A percentile compares a stretch with the other conserved stretches of the same genome.
These are phyloP conservation scores for Parachaetomium inaequale DNA, from an alignment of 495 filamentous ascomycete species.

Conservation along the genomic window DNA sequence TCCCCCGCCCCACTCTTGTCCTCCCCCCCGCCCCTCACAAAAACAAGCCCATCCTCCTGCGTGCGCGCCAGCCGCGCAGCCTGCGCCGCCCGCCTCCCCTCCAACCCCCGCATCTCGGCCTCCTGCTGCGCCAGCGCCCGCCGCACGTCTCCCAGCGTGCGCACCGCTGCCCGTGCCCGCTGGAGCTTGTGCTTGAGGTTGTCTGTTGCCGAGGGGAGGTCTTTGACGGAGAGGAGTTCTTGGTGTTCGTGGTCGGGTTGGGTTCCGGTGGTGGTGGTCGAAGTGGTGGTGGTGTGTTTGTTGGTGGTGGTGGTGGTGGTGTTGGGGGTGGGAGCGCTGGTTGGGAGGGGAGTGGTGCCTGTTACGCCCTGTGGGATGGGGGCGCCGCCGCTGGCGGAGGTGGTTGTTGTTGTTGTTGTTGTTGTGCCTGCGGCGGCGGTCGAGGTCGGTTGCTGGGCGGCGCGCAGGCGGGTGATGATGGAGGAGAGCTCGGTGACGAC, in stretches of 20 bases:
- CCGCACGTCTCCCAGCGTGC: constrained; percentile 68
- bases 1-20: constrained; percentile 12
- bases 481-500: constrained; percentile 76
- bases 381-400: constrained; percentile 13
- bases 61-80: constrained; percentile 49
- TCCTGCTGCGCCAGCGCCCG: constrained; percentile 74
- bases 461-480: constrained; percentile 69
- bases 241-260: constrained; percentile 6
- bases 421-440: constrained; percentile 17
- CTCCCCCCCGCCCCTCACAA: constrained; percentile 28
- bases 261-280: constrained; percentile 15
- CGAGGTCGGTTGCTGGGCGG: constrained; percentile 18
- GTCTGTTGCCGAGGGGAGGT: constrained; percentile 69
- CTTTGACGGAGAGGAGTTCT: constrained; percentile 62
- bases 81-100: constrained; percentile 61
- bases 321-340: constrained; percentile 7
- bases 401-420: constrained; percentile 20
- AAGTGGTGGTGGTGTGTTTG: not conserved
- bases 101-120: constrained; percentile 70
- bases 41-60: constrained; percentile 40
- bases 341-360: constrained; percentile 32
- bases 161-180: constrained; percentile 65
- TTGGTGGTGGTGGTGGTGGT: not conserved
- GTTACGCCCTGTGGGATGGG: constrained; percentile 22
- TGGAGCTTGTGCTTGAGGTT: constrained; percentile 75